These are phyloP conservation scores for Pseudonectria buxi DNA, from an alignment of 2,329 filamentous ascomycete species.

Conservation along the genomic window DNA sequence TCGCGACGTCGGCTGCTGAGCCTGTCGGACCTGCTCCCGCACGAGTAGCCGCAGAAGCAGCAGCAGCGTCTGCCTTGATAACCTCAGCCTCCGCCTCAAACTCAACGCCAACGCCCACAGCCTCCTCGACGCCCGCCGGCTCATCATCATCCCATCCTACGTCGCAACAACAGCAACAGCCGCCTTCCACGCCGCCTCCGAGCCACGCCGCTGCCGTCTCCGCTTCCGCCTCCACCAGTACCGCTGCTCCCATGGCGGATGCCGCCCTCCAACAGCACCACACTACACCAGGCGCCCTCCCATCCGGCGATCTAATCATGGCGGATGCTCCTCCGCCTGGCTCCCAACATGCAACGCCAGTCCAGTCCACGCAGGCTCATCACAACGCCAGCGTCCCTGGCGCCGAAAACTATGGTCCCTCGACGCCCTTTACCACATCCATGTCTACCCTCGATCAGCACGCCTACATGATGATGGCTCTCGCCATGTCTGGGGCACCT, in stretches of 20 bases:
- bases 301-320: slow-evolving; percentile 16
- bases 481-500: slow-evolving; percentile 33
- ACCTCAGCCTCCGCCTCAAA: slow-evolving; percentile 6
- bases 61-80: slow-evolving; percentile 5
- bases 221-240: slow-evolving; percentile 7
- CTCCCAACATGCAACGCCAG: slow-evolving; percentile 13
- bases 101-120: slow-evolving; percentile 1
- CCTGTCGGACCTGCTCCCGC: no score
- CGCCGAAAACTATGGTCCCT: slow-evolving; percentile 23
- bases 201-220: slow-evolving; percentile 8
- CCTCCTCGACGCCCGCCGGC: no score
- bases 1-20: neutral
- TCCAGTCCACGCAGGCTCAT: slow-evolving; percentile 9
- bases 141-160: slow-evolving; percentile 1
- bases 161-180: slow-evolving; percentile 4
- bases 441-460: slow-evolving; percentile 30
- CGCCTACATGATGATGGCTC: slow-evolving; percentile 40
- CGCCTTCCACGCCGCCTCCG: slow-evolving; percentile 15
- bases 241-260: no score
- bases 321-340: slow-evolving; percentile 12
- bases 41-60: slow-evolving; percentile 1
- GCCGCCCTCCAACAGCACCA: slow-evolving; percentile 6
- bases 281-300: slow-evolving; percentile 6
- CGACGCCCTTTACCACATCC: slow-evolving; percentile 27
- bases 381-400: slow-evolving; percentile 10